phyloP scores from a whole-genome alignment of 2,329 filamentous ascomycete genomes.

The Ceratocystis colombiana region DNA sequence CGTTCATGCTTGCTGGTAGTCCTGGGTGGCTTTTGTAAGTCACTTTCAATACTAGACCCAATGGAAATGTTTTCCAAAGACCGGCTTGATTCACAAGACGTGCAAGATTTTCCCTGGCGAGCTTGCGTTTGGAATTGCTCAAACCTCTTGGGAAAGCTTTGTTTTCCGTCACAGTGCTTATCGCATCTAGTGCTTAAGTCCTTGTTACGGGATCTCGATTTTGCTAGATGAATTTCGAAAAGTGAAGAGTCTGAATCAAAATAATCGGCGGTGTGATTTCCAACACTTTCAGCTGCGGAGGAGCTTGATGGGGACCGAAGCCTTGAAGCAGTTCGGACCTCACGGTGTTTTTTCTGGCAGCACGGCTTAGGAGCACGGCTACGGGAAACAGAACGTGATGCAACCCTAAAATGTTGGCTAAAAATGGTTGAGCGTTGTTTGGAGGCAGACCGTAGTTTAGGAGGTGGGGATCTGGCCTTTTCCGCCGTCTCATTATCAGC shows the following conservation, averaged over 20 bases:
- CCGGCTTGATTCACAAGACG: neutral
- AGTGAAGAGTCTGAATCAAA: neutral
- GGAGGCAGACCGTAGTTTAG: neutral
- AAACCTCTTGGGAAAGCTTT: neutral
- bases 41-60: neutral
- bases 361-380: neutral
- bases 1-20: neutral
- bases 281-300: neutral
- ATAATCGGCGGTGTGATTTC: neutral
- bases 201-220: neutral
- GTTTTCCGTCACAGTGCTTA: neutral
- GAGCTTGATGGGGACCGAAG: constrained; percentile 1
- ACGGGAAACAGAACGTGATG: neutral
- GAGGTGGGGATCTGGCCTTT: neutral
- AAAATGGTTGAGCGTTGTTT: neutral
- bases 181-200: neutral
- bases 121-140: neutral
- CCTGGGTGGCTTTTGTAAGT: neutral
- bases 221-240: neutral
- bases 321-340: neutral
- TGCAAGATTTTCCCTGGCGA: neutral
- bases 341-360: neutral
- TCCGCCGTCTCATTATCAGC: neutral
- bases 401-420: neutral
- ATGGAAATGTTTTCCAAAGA: neutral